A percentile compares a stretch with the other conserved stretches of the same genome.
phyloP scores from a whole-genome alignment of 2,329 filamentous ascomycete species.

The Pseudogymnoascus sp. region DNA sequence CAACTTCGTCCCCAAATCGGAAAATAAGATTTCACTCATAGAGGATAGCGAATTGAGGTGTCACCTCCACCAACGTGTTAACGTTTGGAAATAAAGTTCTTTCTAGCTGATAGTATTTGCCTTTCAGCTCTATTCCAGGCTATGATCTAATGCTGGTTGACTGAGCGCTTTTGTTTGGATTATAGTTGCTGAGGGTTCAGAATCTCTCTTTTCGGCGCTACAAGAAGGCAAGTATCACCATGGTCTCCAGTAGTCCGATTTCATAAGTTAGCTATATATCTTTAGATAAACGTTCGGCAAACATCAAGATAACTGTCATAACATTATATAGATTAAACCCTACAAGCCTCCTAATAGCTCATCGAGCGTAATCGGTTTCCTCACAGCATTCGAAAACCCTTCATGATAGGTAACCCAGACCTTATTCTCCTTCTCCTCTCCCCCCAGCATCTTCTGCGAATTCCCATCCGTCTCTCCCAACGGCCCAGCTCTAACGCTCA shows the following conservation, averaged over 20 bases:
- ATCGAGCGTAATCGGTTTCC: slow-evolving; percentile 74
- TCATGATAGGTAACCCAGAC: slow-evolving; percentile 89
- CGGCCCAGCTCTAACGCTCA: slow-evolving; percentile 41
- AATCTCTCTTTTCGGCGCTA: too few species aligned
- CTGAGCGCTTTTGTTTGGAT: neutral
- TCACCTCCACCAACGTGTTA: neutral
- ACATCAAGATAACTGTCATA: neutral
- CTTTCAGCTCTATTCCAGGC: neutral
- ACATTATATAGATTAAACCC: neutral
- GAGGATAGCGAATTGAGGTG: neutral
- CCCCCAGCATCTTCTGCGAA: slow-evolving; percentile 55
- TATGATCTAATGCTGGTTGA: neutral
- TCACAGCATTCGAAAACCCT: slow-evolving; percentile 84
- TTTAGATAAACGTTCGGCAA: neutral
- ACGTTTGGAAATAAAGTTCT: too few species aligned
- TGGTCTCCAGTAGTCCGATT: neutral
- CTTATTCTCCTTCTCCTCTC: slow-evolving; percentile 42
- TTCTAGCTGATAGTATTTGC: neutral
- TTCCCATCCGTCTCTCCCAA: slow-evolving; percentile 38
- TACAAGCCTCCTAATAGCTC: slow-evolving; percentile 68
- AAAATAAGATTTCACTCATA: neutral
- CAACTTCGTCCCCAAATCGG: neutral
- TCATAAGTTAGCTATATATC: neutral
- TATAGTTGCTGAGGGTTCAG: neutral
- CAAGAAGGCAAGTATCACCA: neutral